Percentiles rank a stretch among this genome's conserved stretches.
phyloP scores from a whole-genome alignment of 164 flowering plant genomes.

The Protea cynaroides region DNA sequence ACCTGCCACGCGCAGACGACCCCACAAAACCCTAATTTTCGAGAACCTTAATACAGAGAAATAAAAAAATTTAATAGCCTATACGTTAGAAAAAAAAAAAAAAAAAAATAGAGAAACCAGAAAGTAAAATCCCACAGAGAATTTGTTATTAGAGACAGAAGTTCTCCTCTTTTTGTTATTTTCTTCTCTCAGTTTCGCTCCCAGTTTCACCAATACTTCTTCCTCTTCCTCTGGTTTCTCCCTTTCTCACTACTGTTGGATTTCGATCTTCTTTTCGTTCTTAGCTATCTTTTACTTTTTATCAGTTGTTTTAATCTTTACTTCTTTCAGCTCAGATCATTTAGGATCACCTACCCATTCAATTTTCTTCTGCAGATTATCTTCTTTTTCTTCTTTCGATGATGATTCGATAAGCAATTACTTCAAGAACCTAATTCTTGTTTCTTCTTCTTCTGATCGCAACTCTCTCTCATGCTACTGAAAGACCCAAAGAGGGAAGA shows the following conservation, averaged over 20 bases:
- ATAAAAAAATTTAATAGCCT: background rate
- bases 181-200: background rate
- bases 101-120: background rate
- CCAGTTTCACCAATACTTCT: background rate
- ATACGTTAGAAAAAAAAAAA: background rate
- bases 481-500: background rate
- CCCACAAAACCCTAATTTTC: slow-evolving; percentile 65
- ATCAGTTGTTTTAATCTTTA: too few relatives aligned
- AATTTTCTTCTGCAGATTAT: background rate
- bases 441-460: background rate
- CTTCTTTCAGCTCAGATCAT: slow-evolving; percentile 1
- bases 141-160: background rate
- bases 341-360: background rate
- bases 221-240: background rate
- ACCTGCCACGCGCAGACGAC: slow-evolving; percentile 57
- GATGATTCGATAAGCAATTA: background rate
- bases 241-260: background rate
- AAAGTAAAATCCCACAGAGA: background rate
- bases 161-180: background rate
- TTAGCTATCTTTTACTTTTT: too few relatives aligned
- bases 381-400: background rate
- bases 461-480: background rate
- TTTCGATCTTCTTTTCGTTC: background rate
- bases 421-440: background rate
- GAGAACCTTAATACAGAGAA: slow-evolving; percentile 10